Evolutionary conservation across 495 filamentous ascomycete genomes (phyloP).

Genomic region (Annulohypoxylon stygium): DNA sequence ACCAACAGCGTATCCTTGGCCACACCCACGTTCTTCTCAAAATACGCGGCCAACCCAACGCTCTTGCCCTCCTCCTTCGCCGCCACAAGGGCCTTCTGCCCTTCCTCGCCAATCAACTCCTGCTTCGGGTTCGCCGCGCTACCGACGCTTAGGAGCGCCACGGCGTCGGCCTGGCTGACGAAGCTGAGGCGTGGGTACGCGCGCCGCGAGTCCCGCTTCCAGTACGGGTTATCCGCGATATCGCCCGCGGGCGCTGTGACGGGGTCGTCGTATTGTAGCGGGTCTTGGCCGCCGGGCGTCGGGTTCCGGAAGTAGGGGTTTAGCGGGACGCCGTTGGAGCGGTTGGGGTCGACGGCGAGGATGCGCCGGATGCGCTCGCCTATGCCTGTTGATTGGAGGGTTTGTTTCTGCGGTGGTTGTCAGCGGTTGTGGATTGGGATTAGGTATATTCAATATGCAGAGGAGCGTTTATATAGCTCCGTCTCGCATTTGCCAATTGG

Average conservation of each 20-base stretch:
- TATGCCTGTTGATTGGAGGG: constrained; percentile 89
- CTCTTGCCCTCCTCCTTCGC: constrained; percentile 81
- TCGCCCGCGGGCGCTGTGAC: constrained; percentile 93
- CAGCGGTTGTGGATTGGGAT: not conserved
- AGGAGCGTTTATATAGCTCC: constrained; percentile 1
- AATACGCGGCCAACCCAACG: constrained; percentile 76
- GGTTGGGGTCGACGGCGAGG: constrained; percentile 86
- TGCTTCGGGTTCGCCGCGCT: constrained; percentile 84
- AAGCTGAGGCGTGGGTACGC: constrained; percentile 86
- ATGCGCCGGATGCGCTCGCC: constrained; percentile 86
- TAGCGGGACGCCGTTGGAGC: constrained; percentile 90
- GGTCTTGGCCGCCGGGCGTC: constrained; percentile 82
- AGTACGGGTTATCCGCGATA: constrained; percentile 97
- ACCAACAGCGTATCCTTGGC: constrained; percentile 73
- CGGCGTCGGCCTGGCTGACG: constrained; percentile 86
- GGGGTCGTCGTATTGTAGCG: constrained; percentile 85
- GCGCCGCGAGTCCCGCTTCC: constrained; percentile 91
- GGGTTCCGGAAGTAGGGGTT: constrained; percentile 95
- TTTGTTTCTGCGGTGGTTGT: constrained; percentile 84
- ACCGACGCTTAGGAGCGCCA: constrained; percentile 86
- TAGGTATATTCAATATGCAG: too few relatives aligned
- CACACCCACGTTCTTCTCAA: constrained; percentile 74
- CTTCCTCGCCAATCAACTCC: constrained; percentile 86
- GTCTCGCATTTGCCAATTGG: constrained; percentile 9
- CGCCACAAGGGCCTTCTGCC: constrained; percentile 81